phyloP scores from a whole-genome alignment of 495 filamentous ascomycete species.

The Friedmanniomyces endolithicus region DNA sequence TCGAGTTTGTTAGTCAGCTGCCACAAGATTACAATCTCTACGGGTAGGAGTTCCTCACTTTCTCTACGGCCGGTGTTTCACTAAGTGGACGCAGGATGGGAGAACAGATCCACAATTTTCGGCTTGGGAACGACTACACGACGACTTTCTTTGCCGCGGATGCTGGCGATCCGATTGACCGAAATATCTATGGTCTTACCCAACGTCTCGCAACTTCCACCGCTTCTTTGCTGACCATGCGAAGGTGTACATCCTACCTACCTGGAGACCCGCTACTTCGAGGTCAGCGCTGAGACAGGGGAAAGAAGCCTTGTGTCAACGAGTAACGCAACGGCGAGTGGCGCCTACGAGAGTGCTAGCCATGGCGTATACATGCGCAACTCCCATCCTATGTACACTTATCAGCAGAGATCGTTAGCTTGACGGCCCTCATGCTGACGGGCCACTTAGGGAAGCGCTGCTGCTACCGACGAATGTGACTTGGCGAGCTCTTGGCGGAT shows the following conservation, averaged over 20 bases:
- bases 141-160: slow-evolving; percentile 64
- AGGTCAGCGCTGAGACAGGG: slow-evolving; percentile 39
- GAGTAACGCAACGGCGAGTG: slow-evolving; percentile 40
- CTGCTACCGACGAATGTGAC: slow-evolving; percentile 53
- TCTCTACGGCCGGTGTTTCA: neutral
- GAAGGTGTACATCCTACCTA: slow-evolving; percentile 38
- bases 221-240: slow-evolving; percentile 15
- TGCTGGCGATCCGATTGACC: slow-evolving; percentile 47
- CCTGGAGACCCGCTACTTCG: slow-evolving; percentile 52
- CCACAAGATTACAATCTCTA: slow-evolving; percentile 53
- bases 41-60: neutral
- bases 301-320: slow-evolving; percentile 41
- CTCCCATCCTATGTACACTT: slow-evolving; percentile 62
- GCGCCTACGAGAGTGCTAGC: slow-evolving; percentile 47
- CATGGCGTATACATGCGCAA: slow-evolving; percentile 53
- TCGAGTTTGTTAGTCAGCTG: slow-evolving; percentile 46
- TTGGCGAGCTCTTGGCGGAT: slow-evolving; percentile 59
- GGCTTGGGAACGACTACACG: slow-evolving; percentile 46
- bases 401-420: neutral
- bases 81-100: slow-evolving; percentile 34
- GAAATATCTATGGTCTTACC: slow-evolving; percentile 44
- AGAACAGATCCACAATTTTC: slow-evolving; percentile 47
- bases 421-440: neutral
- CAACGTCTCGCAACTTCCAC: neutral
- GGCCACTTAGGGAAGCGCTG: slow-evolving; percentile 23